A percentile compares a stretch with the other conserved stretches of the same genome.
Evolutionary conservation across 2,329 filamentous ascomycete genomes (phyloP).

Genomic region (Fusarium lyarnte): DNA sequence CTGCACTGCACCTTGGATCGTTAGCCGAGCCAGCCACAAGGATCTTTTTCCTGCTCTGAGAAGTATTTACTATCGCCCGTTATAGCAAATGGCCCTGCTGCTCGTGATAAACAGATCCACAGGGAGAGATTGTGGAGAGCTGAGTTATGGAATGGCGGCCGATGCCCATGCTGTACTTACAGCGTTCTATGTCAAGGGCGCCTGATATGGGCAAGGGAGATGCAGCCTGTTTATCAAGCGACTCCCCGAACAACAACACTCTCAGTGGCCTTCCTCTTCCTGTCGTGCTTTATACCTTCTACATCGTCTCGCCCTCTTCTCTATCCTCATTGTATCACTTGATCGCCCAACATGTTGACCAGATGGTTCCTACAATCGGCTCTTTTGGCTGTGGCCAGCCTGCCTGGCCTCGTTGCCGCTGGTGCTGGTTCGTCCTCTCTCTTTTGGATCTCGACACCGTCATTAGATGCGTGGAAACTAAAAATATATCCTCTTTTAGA

Average conservation of each 20-base stretch:
- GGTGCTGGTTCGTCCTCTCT: not conserved
- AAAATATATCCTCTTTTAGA: accelerated
- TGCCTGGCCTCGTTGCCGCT: not conserved
- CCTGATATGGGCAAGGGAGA: not conserved
- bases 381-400: accelerated
- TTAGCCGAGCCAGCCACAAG: not conserved
- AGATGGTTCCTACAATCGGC: not conserved
- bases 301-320: not conserved
- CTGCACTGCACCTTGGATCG: not conserved
- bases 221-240: not conserved
- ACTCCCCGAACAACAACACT: not conserved
- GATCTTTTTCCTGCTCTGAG: accelerated
- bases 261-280: not conserved
- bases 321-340: not conserved
- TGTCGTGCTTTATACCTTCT: not conserved
- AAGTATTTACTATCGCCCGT: not conserved
- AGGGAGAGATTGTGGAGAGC: not conserved
- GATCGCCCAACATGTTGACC: not conserved
- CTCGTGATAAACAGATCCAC: not conserved
- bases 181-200: no score
- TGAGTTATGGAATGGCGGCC: not conserved
- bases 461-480: accelerated
- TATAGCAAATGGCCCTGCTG: not conserved
- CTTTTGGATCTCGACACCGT: not conserved
- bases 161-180: no score